A percentile compares a stretch with the other conserved stretches of the same genome.
Evolutionary conservation across 1,139 yeast genomes (phyloP).

Genomic region (Yamadazyma sp.): DNA sequence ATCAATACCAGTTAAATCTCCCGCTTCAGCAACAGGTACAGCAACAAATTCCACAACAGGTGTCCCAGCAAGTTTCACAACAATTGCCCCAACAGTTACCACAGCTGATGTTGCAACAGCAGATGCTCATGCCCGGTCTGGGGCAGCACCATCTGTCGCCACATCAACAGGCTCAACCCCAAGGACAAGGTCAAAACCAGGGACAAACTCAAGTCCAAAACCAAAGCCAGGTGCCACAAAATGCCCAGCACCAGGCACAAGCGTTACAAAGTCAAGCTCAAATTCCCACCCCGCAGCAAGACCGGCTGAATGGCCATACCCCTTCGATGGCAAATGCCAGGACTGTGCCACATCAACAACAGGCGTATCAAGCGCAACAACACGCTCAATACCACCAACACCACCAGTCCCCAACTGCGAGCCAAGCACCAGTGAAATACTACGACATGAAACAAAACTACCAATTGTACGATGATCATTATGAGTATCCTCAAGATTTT

Average conservation of each 20-base stretch:
- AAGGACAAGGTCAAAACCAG: not conserved
- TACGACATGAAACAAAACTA: conserved; percentile 1
- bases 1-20: conserved; percentile 14
- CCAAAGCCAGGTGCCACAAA: conserved; percentile 8
- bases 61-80: not conserved
- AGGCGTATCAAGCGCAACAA: conserved; percentile 2
- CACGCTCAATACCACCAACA: conserved; percentile 1
- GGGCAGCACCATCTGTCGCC: conserved; percentile 15
- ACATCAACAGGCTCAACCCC: not conserved
- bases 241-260: conserved; percentile 1
- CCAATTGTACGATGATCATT: conserved; percentile 3
- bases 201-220: conserved; percentile 13
- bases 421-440: not conserved
- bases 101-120: conserved; percentile 2
- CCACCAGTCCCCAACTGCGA: not conserved
- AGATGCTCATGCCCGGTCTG: conserved; percentile 8
- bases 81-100: conserved; percentile 2
- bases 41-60: conserved; percentile 7
- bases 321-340: conserved; percentile 2
- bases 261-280: conserved; percentile 9
- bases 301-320: conserved; percentile 9
- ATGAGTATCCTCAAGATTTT: conserved; percentile 4
- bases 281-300: conserved; percentile 10
- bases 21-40: conserved; percentile 15
- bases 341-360: conserved; percentile 7